A percentile compares a stretch with the other conserved stretches of the same genome.
Conservation (phyloP, 140 eudicot species). For the Stevia rebaudiana region DNA sequence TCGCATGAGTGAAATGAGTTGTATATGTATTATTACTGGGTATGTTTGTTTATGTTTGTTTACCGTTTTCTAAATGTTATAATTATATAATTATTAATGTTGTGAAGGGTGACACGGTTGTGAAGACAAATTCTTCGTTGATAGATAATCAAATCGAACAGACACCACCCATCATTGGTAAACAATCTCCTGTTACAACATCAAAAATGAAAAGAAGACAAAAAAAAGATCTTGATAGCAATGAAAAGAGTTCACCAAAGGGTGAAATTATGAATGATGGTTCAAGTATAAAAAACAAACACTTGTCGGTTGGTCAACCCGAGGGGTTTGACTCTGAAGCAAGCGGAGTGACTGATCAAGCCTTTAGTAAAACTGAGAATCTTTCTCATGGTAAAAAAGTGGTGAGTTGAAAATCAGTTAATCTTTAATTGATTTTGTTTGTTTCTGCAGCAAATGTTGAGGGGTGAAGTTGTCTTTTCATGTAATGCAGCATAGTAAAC, state of each 20-base stretch:
- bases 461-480: neutral
- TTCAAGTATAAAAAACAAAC: slow-evolving; percentile 9
- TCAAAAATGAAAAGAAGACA: slow-evolving; percentile 28
- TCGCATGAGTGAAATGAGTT: too few relatives aligned
- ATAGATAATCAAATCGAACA: slow-evolving; percentile 28
- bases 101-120: slow-evolving; percentile 25
- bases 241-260: slow-evolving; percentile 16
- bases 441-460: slow-evolving; percentile 1
- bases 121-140: slow-evolving; percentile 17
- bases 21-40: too few relatives aligned
- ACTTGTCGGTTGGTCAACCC: slow-evolving; percentile 13
- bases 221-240: slow-evolving; percentile 16
- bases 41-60: neutral
- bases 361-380: slow-evolving; percentile 31
- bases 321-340: slow-evolving; percentile 21
- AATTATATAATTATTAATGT: neutral
- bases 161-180: slow-evolving; percentile 25
- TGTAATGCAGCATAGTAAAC: slow-evolving; percentile 38
- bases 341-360: slow-evolving; percentile 27
- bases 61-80: neutral
- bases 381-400: slow-evolving; percentile 41
- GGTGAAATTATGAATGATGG: slow-evolving; percentile 22
- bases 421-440: slow-evolving; percentile 12
- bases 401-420: slow-evolving; percentile 35
- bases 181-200: slow-evolving; percentile 22